A percentile compares a stretch with the other conserved stretches of the same genome.
Evolutionary conservation across 306 rosid species (phyloP).

Genomic region (Myrica gale): DNA sequence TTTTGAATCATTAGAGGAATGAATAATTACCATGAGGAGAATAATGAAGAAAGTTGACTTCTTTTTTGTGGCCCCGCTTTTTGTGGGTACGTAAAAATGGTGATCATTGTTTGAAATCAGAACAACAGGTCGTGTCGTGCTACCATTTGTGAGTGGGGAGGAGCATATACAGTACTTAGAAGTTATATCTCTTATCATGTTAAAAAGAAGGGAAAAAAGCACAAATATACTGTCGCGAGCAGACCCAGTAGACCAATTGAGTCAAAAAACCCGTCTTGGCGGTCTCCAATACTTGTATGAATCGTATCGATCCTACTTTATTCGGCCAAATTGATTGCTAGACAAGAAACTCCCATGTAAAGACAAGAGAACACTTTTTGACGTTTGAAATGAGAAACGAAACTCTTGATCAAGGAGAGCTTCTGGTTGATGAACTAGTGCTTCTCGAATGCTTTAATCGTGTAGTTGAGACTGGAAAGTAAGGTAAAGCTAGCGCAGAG

Average conservation of each 20-base stretch:
- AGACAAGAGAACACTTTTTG: conserved; percentile 42
- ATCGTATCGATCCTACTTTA: neutral
- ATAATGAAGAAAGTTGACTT: neutral
- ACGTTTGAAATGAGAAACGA: conserved; percentile 9
- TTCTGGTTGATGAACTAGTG: neutral
- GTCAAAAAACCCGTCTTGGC: too few species aligned
- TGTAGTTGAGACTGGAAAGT: neutral
- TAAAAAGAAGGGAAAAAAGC: neutral
- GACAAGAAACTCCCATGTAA: conserved; percentile 20
- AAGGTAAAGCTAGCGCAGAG: neutral
- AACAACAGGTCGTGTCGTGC: neutral
- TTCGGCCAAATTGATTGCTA: conserved; percentile 6
- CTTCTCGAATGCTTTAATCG: neutral
- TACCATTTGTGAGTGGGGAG: neutral
- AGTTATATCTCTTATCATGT: neutral
- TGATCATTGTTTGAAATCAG: neutral
- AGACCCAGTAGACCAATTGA: too few species aligned
- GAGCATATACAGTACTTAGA: too few species aligned
- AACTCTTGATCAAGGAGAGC: neutral
- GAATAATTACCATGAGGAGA: too few species aligned
- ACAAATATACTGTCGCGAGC: too few species aligned
- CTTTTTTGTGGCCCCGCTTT: neutral
- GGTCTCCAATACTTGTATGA: too few species aligned
- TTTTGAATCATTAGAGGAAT: too few species aligned
- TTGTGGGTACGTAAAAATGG: neutral